phyloP scores from a whole-genome alignment of 2,329 filamentous ascomycete genomes.

The Colletotrichum orchidophilum region DNA sequence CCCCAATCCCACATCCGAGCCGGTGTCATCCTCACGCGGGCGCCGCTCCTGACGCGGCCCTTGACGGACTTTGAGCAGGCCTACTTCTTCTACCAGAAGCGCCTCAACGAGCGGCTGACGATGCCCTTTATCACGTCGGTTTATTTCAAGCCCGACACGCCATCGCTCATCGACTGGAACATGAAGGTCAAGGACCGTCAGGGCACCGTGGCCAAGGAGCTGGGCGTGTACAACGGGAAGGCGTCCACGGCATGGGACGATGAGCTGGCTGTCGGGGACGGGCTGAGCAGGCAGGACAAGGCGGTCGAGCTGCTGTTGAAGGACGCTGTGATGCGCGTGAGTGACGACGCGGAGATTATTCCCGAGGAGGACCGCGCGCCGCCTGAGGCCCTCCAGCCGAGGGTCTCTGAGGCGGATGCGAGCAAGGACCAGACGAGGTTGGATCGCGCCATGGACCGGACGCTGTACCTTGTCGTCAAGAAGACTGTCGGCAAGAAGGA shows the following conservation, averaged over 20 bases:
- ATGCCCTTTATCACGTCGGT: conserved; percentile 90
- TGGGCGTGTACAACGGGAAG: conserved; percentile 83
- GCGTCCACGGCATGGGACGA: conserved; percentile 86
- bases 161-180: conserved; percentile 88
- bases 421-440: conserved; percentile 79
- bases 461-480: conserved; percentile 88
- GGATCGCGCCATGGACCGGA: conserved; percentile 81
- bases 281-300: conserved; percentile 69
- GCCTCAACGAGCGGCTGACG: conserved; percentile 90
- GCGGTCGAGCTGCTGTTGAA: conserved; percentile 75
- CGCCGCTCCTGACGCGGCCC: conserved; percentile 85
- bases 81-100: conserved; percentile 97
- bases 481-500: conserved; percentile 61
- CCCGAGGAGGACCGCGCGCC: conserved; percentile 68
- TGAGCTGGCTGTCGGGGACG: conserved; percentile 81
- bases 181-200: conserved; percentile 80
- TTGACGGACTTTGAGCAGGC: conserved; percentile 90
- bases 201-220: conserved; percentile 81
- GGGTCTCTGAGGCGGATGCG: conserved; percentile 81
- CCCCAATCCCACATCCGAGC: conserved; percentile 60
- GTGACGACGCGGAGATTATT: conserved; percentile 68
- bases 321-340: conserved; percentile 75
- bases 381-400: conserved; percentile 74
- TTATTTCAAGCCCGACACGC: conserved; percentile 93
- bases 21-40: conserved; percentile 86